A percentile compares a stretch with the other conserved stretches of the same genome.
Evolutionary conservation across 1,284 basidiomycete genomes (phyloP).

Genomic region (Rhodotorula sp.): DNA sequence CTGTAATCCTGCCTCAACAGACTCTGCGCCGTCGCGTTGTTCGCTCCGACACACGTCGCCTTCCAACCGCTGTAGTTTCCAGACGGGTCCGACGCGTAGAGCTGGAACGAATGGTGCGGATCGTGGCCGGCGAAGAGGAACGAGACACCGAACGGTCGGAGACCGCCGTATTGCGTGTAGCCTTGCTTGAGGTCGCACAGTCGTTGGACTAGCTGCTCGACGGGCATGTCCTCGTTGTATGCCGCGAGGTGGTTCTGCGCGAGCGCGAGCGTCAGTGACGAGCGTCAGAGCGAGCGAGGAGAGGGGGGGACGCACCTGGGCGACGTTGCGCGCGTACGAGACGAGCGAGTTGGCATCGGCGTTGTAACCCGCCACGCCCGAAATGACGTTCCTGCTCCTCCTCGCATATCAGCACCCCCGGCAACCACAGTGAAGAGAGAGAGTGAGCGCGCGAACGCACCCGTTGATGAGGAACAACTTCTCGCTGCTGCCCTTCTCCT

Average conservation of each 20-base stretch:
- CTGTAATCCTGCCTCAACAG: constrained; percentile 98
- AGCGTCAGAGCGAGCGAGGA: not conserved
- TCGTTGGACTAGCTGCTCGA: constrained; percentile 89
- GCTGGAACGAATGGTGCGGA: constrained; percentile 91
- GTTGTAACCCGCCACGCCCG: constrained; percentile 91
- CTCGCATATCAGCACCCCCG: not conserved
- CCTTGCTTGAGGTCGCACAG: constrained; percentile 98
- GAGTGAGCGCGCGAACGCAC: no score
- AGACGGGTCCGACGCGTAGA: constrained; percentile 97
- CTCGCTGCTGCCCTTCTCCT: constrained; percentile 90
- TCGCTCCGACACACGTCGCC: constrained; percentile 94
- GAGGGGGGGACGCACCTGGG: constrained; percentile 56
- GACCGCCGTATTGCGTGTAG: constrained; percentile 96
- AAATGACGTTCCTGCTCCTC: constrained; percentile 77
- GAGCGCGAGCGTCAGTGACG: no score
- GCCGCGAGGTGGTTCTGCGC: constrained; percentile 66
- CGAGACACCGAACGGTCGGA: constrained; percentile 96
- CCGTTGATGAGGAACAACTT: constrained; percentile 92
- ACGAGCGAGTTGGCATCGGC: constrained; percentile 97
- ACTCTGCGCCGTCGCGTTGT: constrained; percentile 91
- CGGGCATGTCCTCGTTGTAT: constrained; percentile 97
- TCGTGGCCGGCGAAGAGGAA: constrained; percentile 96
- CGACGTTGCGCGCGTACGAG: constrained; percentile 87
- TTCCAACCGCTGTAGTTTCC: constrained; percentile 99
- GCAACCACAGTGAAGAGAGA: no score